phyloP scores from a whole-genome alignment of 2,329 filamentous ascomycete species.

The Xylaria polymorpha region DNA sequence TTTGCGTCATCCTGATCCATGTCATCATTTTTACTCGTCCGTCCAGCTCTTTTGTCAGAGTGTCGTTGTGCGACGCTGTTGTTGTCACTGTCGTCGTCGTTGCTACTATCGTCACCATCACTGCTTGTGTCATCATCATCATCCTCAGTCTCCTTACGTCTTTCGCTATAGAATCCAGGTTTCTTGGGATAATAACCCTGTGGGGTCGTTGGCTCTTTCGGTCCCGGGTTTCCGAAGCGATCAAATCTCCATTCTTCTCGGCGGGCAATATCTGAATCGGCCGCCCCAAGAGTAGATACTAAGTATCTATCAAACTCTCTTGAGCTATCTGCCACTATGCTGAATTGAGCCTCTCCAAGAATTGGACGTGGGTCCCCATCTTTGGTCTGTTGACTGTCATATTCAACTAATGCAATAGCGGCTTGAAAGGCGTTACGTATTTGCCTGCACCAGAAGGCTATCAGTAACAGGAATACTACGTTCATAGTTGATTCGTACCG shows the following conservation, averaged over 20 bases:
- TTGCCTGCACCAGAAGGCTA: conserved; percentile 12
- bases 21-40: background rate
- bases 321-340: conserved; percentile 34
- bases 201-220: background rate
- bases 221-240: conserved; percentile 4
- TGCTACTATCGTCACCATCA: conserved; percentile 1
- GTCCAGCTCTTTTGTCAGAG: background rate
- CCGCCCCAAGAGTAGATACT: conserved; percentile 22
- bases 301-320: conserved; percentile 36
- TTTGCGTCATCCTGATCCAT: background rate
- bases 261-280: conserved; percentile 25
- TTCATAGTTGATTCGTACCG: conserved; percentile 15
- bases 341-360: conserved; percentile 31
- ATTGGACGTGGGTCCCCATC: conserved; percentile 8
- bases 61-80: background rate
- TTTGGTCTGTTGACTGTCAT: conserved; percentile 16
- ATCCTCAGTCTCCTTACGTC: background rate
- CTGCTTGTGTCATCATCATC: conserved; percentile 7
- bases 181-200: conserved; percentile 7
- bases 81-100: background rate
- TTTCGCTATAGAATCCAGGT: background rate
- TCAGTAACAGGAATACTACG: background rate
- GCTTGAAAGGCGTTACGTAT: conserved; percentile 35
- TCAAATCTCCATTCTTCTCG: conserved; percentile 30
- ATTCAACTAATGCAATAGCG: conserved; percentile 31